Evolutionary conservation across 1,284 basidiomycete species (phyloP), one percentile per base, ranked within the genome.

Genomic region (Malassezia equina): DNA sequence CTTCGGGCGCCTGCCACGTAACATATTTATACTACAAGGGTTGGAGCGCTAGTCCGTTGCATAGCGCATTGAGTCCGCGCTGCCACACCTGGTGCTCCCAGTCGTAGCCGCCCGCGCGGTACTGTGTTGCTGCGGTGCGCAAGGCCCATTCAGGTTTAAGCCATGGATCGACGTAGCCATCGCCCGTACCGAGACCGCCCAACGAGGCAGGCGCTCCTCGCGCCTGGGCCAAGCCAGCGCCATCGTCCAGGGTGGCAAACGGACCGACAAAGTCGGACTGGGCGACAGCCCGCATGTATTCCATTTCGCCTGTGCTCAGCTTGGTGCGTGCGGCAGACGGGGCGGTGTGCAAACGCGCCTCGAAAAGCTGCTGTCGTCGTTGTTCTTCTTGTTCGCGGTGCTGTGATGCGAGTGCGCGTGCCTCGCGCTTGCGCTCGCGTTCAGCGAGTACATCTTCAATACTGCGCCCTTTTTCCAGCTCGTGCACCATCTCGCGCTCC

Each of bases 161-260:
- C 66, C 66, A 67, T 5, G 67, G 67, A 36, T 69, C 67, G 28
- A 66, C 60, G 47, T 69, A 69, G 12, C 63, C 64, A 13, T 36
- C 55, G 17, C 47, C 19, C 8, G 50, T 48, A 24, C 60, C 62
- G 19, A 62, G 60, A 9, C 62, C 62, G 9, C 66, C 65, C 1
- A 66, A 33, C 1, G 57, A 58, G 1, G 59, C 53, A 1, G 67
- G 64, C 21, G 64, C 60, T 27, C 51, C 61, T n/a, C 62, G 61
- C 15, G 62, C 59, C 0, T 62, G 48, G 24, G 62, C 64, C 11
- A 69, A 51, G 6, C 31, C 49, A 15, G 59, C 41, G 7, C 62
- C 66, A 27, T 71, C 68, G 32, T 66, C 60, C 12, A 71, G 36
- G 15, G 58, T 59, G 4, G 71, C 69, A 42, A 72, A 41, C 3